These are phyloP conservation scores for Solanum dulcamara DNA, from an alignment of 257 asterid genomes.

Conservation along the genomic window DNA sequence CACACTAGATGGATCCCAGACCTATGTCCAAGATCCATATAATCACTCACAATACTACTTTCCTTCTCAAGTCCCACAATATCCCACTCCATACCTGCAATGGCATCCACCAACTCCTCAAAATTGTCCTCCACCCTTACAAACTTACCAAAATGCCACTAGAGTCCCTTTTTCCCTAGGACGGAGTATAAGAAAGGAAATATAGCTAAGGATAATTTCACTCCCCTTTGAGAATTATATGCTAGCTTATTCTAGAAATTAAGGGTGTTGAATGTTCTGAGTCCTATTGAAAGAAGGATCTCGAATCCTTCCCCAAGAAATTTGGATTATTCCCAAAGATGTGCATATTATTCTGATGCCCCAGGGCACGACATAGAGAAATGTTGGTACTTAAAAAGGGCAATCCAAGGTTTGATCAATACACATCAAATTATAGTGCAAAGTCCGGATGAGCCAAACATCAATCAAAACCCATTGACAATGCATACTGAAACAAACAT, in stretches of 20 bases:
- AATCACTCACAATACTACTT: background rate
- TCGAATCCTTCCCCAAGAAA: background rate
- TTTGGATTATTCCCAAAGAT: background rate
- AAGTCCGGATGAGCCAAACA: too few relatives aligned
- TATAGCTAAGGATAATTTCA: background rate
- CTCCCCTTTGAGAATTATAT: background rate
- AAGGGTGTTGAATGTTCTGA: background rate
- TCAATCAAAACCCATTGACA: too few relatives aligned
- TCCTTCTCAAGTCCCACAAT: background rate
- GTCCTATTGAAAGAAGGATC: background rate
- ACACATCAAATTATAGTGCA: background rate
- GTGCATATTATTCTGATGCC: background rate
- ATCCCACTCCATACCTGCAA: background rate
- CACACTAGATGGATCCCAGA: too few relatives aligned
- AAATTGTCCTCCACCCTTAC: background rate
- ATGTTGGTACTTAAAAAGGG: background rate
- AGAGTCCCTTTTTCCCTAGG: background rate
- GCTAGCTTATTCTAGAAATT: too few relatives aligned
- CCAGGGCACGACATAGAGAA: background rate
- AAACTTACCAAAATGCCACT: background rate
- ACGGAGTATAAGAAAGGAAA: background rate
- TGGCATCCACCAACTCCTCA: background rate
- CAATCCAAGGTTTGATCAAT: too few relatives aligned
- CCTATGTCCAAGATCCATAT: background rate
- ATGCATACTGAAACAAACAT: background rate